Conservation (phyloP, 805 yeast genomes). For the Priceomyces fermenticarens region DNA sequence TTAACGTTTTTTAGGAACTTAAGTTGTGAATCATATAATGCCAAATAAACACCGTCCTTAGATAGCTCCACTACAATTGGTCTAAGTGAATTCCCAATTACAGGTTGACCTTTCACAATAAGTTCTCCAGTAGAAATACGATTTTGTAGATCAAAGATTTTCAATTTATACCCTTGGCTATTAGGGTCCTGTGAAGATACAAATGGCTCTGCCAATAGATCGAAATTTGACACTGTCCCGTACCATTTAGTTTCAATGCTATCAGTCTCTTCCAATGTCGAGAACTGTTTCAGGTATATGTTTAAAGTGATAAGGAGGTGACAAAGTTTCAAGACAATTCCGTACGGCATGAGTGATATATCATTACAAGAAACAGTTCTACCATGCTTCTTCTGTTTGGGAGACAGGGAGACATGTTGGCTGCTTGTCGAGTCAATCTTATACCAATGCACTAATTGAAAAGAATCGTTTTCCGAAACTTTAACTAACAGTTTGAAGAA, state of each 20-base stretch:
- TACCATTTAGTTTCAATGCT: conserved; percentile 1
- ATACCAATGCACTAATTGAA: conserved; percentile 16
- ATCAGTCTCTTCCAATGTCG: conserved; percentile 1
- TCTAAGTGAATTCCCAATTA: too few species aligned
- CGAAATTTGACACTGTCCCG: background rate
- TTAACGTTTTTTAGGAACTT: background rate
- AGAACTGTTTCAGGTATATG: conserved; percentile 14
- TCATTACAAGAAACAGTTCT: conserved; percentile 9
- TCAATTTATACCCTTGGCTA: background rate
- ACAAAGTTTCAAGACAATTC: conserved; percentile 13
- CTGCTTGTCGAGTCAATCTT: conserved; percentile 1
- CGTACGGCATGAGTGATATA: conserved; percentile 11
- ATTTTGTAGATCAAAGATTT: conserved; percentile 4
- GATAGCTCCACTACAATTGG: too few species aligned
- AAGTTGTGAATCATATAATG: conserved; percentile 1
- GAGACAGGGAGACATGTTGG: conserved; percentile 2
- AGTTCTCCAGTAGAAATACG: conserved; percentile 1
- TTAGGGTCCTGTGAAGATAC: background rate
- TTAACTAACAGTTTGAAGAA: conserved; percentile 9
- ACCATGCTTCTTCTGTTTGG: conserved; percentile 6
- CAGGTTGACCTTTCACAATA: background rate
- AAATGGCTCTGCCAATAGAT: conserved; percentile 2
- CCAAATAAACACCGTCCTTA: too few species aligned
- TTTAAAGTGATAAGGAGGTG: conserved; percentile 12
- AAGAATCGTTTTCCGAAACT: conserved; percentile 3